These are phyloP conservation scores for Schrenkiella parvula DNA, from an alignment of 345 rosid species.

Conservation along the genomic window DNA sequence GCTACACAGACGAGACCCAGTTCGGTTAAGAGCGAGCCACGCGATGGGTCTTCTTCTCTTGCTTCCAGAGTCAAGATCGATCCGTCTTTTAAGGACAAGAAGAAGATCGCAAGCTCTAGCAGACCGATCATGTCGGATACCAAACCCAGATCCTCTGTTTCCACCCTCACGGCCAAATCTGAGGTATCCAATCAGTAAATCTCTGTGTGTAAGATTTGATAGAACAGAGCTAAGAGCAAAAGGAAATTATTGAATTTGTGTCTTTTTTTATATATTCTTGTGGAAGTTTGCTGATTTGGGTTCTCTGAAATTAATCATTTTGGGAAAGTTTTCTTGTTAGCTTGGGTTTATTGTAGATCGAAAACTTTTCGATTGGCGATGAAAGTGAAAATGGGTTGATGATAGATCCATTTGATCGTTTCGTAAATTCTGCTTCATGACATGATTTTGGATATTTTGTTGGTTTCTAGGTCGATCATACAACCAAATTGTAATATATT, in stretches of 20 bases:
- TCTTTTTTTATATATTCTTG: too few relatives aligned
- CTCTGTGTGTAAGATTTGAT: background rate
- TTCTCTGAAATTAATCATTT: background rate
- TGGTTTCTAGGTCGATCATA: slow-evolving; percentile 6
- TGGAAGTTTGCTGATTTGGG: background rate
- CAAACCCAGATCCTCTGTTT: slow-evolving; percentile 40
- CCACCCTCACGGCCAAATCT: slow-evolving; percentile 41
- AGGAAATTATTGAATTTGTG: background rate
- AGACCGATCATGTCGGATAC: slow-evolving; percentile 40
- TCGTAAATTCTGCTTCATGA: background rate
- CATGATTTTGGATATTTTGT: background rate
- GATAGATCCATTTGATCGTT: background rate
- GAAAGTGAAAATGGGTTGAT: background rate
- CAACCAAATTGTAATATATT: slow-evolving; percentile 18
- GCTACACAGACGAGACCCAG: slow-evolving; percentile 47
- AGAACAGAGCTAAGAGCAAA: background rate
- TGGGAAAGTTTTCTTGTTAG: background rate
- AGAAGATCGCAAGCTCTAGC: slow-evolving; percentile 51
- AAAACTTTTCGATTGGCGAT: background rate
- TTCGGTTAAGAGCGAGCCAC: slow-evolving; percentile 45
- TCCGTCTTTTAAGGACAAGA: slow-evolving; percentile 42
- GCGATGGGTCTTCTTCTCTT: slow-evolving; percentile 43
- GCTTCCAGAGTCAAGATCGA: slow-evolving; percentile 39
- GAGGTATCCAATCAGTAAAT: slow-evolving; percentile 43
- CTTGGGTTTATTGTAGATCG: background rate